phyloP scores from a whole-genome alignment of 257 asterid genomes.

The Solanum clarkiae region DNA sequence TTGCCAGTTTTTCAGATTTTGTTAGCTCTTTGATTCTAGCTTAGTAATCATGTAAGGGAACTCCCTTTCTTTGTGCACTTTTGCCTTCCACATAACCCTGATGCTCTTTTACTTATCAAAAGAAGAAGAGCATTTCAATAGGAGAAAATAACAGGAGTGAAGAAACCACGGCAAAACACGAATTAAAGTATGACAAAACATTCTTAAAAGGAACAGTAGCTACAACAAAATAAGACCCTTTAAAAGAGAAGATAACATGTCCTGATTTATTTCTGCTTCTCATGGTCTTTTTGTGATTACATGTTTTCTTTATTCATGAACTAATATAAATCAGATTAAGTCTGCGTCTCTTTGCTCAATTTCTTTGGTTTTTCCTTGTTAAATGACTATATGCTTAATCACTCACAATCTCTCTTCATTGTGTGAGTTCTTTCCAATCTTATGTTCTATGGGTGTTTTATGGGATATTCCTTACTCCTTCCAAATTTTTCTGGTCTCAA shows the following conservation, averaged over 20 bases:
- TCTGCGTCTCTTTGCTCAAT: not conserved
- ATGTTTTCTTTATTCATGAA: not conserved
- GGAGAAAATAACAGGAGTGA: not conserved
- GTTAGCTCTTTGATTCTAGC: not conserved
- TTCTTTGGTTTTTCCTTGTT: not conserved
- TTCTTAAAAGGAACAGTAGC: not conserved
- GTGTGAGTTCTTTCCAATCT: not conserved
- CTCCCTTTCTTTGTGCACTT: not conserved
- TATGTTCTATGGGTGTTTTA: not conserved
- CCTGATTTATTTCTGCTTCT: not conserved
- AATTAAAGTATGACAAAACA: not conserved
- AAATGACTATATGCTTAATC: not conserved
- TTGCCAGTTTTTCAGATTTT: not conserved
- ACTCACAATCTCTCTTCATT: not conserved
- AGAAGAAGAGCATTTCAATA: not conserved
- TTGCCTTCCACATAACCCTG: not conserved
- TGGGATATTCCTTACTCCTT: not conserved
- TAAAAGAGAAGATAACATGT: not conserved
- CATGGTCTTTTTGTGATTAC: not conserved
- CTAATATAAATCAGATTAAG: not conserved
- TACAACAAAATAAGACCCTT: not conserved
- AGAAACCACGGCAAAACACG: not conserved
- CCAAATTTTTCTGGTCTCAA: not conserved
- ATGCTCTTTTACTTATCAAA: not conserved
- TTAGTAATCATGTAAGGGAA: not conserved